Conservation (phyloP, 495 filamentous ascomycete species). For the Podospora bellae-mahoneyi region DNA sequence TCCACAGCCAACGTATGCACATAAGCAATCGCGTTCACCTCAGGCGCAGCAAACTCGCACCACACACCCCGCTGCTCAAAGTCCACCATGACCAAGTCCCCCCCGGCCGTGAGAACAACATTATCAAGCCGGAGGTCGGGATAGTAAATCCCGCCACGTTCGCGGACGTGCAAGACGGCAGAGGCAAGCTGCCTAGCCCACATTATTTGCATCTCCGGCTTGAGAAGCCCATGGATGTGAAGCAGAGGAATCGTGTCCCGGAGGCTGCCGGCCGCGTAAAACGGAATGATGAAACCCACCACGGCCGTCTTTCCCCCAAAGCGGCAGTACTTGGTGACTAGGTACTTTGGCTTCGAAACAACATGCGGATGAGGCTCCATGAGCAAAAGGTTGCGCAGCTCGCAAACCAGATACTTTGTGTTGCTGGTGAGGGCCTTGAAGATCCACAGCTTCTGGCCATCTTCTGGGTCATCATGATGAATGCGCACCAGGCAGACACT, state of each 20-base stretch:
- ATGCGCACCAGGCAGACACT: slow-evolving; percentile 46
- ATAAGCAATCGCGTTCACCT: slow-evolving; percentile 50
- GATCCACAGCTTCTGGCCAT: slow-evolving; percentile 35
- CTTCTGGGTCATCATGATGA: slow-evolving; percentile 8
- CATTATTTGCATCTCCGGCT: slow-evolving; percentile 35
- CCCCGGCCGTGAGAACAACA: slow-evolving; percentile 40
- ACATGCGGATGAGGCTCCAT: slow-evolving; percentile 44
- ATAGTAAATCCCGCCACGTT: slow-evolving; percentile 41
- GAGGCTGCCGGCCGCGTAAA: slow-evolving; percentile 41
- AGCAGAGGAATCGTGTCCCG: slow-evolving; percentile 43
- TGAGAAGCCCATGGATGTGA: slow-evolving; percentile 38
- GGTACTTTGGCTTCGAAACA: slow-evolving; percentile 39
- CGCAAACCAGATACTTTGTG: slow-evolving; percentile 48
- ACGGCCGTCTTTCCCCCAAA: slow-evolving; percentile 47
- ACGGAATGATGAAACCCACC: slow-evolving; percentile 45
- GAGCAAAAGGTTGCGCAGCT: slow-evolving; percentile 44
- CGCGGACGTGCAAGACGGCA: slow-evolving; percentile 40
- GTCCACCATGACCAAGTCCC: slow-evolving; percentile 47
- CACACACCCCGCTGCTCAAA: slow-evolving; percentile 53
- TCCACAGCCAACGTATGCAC: slow-evolving; percentile 37
- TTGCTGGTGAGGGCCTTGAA: slow-evolving; percentile 49
- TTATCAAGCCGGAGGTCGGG: slow-evolving; percentile 51
- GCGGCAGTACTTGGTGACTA: slow-evolving; percentile 45
- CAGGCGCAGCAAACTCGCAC: slow-evolving; percentile 50
- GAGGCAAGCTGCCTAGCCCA: slow-evolving; percentile 46